phyloP scores from a whole-genome alignment of 306 rosid species.

The Lagenaria siceraria region DNA sequence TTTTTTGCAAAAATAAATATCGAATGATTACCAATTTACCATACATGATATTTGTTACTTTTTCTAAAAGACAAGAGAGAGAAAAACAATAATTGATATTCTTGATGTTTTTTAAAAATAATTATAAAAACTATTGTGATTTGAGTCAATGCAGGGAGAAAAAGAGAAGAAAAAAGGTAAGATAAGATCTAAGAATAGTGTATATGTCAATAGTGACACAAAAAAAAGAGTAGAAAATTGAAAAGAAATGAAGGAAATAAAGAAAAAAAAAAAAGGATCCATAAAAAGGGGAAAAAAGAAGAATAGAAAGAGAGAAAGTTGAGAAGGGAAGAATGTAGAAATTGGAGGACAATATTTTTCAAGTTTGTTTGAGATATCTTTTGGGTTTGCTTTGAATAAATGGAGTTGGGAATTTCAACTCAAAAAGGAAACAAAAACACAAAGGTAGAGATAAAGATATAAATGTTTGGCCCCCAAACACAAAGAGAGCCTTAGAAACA shows the following conservation, averaged over 20 bases:
- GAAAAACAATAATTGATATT: not conserved
- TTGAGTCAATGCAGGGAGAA: not conserved
- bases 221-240: not conserved
- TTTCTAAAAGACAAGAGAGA: not conserved
- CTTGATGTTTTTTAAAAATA: no score
- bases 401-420: conserved; percentile 1
- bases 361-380: not conserved
- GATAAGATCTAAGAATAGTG: not conserved
- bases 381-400: not conserved
- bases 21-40: not conserved
- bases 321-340: not conserved
- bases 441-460: not conserved
- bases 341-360: not conserved
- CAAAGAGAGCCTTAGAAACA: not conserved
- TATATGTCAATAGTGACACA: not conserved
- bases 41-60: not conserved
- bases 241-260: not conserved
- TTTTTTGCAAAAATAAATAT: not conserved
- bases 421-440: not conserved
- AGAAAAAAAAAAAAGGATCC: not conserved
- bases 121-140: not conserved
- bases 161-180: not conserved
- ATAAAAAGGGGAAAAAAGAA: not conserved
- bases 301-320: not conserved
- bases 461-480: not conserved